phyloP scores from a whole-genome alignment of 805 yeast species.

The Saccharomycopsis fodiens region DNA sequence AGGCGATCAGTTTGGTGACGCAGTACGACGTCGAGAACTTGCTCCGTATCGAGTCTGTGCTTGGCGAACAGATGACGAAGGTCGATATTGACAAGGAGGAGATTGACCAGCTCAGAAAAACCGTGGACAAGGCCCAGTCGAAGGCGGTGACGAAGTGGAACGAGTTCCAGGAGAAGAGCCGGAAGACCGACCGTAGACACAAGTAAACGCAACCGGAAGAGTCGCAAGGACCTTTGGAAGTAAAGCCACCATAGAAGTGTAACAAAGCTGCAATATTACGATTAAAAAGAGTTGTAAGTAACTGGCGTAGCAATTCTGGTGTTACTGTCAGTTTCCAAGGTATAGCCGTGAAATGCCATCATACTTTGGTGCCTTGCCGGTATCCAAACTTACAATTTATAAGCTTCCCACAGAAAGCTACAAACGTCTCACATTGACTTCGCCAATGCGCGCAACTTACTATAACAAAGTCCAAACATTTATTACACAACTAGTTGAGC shows the following conservation, averaged over 20 bases:
- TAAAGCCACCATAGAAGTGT: neutral
- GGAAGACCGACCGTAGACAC: constrained; percentile 2
- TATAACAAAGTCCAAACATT: neutral
- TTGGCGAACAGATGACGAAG: constrained; percentile 76
- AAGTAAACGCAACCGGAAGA: neutral
- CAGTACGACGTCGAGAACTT: constrained; percentile 91
- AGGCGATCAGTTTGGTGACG: constrained; percentile 80
- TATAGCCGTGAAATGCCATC: too few relatives aligned
- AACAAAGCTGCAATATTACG: too few relatives aligned
- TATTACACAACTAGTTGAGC: constrained; percentile 1
- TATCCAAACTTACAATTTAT: too few relatives aligned
- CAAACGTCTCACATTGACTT: too few relatives aligned
- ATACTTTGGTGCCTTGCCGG: too few relatives aligned
- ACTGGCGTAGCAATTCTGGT: too few relatives aligned
- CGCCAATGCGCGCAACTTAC: neutral
- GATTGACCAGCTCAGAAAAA: constrained; percentile 68
- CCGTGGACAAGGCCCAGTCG: constrained; percentile 87
- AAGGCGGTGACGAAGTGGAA: constrained; percentile 56
- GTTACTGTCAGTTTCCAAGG: too few relatives aligned
- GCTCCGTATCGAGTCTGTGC: constrained; percentile 80
- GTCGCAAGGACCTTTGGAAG: neutral
- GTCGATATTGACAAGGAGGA: constrained; percentile 73
- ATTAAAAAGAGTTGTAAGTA: too few relatives aligned
- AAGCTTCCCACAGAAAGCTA: too few relatives aligned
- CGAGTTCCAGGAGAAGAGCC: constrained; percentile 25